Base-by-base conservation (phyloP, 2,329 filamentous ascomycete genomes). In the Coniochaeta pulveracea region DNA sequence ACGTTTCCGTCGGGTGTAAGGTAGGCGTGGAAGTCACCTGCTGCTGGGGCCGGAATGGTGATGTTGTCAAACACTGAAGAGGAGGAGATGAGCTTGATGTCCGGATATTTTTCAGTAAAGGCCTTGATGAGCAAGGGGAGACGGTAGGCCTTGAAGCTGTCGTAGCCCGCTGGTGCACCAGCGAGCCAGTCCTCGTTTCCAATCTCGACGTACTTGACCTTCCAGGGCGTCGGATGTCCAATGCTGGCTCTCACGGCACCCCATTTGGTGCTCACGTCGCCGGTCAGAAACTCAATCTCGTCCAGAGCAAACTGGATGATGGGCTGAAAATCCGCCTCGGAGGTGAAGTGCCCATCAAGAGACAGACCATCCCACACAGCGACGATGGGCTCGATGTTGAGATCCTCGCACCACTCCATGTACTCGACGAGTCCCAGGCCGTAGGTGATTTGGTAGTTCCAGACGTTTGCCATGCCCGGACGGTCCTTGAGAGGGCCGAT, bases 101-200 rank as follows among this genome's bases (percentile, higher is more conserved):
- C 38, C 4, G 48, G 47, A 16, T 51, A 46, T 31, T 40, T 45
- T 8, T 40, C 32, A 22, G 41, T 39, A 35, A 80, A 73, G 11
- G 73, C 75, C 24, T 74, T 51, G 39, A 76, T 61, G 52, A 80
- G 76, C 43, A 63, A 55, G 4, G 63, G 58, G 48, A 79, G 77
- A 4, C 76, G 67, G 42, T 69, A 69, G 37, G 69, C 63, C 32
- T 63, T 60, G 44, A 64, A 69, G 5, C 65, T 60, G 2, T 60
- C 51, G 48, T 60, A 66, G 4, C 66, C 60, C 0, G 47, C 44
- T 2, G 61, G 57, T 5, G 63, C 66, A 4, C 62, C 61, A 17
- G 60, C 64, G 4, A 79, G 63, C 58, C 69, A 71, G 34, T 82
- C 77, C 48, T 82, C 77, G 48, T 82, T 81, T 37, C 78, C 77